Base-by-base conservation (phyloP, 805 yeast genomes). In the Yarrowia yakushimensis region DNA sequence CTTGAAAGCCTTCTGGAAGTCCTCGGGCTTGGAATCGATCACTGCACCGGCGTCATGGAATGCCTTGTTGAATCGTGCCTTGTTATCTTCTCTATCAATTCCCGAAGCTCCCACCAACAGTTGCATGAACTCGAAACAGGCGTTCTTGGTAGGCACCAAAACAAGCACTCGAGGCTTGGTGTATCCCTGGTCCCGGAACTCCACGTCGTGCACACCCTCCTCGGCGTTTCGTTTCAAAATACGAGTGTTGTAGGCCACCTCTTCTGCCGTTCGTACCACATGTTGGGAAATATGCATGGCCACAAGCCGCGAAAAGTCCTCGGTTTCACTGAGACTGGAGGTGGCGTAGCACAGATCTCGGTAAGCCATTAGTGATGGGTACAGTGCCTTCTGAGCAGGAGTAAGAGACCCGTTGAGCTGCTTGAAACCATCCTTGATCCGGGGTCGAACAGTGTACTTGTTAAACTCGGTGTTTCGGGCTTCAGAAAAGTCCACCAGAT, bases 181-280 rank as follows among this genome's bases (percentile, higher is more conserved):
- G 72, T 90, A 94, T 28, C 99, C 98, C 73, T 94, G 98, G 72
- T 94, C 99, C 63, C 96, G 77, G 66, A 81, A 79, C 68, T 90
- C 96, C 12, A 82, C 82, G 64, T 81, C 85, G 57, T 79, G 82
- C 25, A 77, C 76, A 63, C 76, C 70, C 62, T 79, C 72, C 60
- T 74, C 76, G n/a, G 77, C 52, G 23, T 70, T 28, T 20, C 30
- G 20, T n/a, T 68, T 3, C 23, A 55, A 15, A 28, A 30, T 28
- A n/a, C 48, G 61, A 0, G 34, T 55, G 30, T 55, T 55, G 36
- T 39, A 30, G 6, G 37, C 18, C 25, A 41, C 61, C 20, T 55
- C 48, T 11, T 55, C 61, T 4, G 48, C 48, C 4, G 48, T 20
- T 30, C 61, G 43, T 13, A 39, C 36, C 12, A 31, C 48, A 55